phyloP scores from a whole-genome alignment of 1,284 basidiomycete species.

The Boletus semigastroideus region DNA sequence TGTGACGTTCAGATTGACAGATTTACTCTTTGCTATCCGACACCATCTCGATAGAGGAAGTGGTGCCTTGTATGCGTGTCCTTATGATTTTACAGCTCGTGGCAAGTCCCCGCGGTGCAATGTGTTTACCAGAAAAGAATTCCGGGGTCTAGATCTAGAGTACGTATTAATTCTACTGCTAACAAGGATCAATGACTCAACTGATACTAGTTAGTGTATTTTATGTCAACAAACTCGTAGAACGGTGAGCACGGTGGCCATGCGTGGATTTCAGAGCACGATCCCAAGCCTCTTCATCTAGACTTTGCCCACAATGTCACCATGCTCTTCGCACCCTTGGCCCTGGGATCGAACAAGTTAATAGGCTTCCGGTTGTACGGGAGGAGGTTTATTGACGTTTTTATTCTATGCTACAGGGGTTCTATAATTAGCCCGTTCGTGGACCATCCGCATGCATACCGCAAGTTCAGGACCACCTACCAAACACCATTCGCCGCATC shows the following conservation, averaged over 20 bases:
- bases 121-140: slow-evolving; percentile 39
- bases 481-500: slow-evolving; percentile 46
- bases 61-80: slow-evolving; percentile 47
- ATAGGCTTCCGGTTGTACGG: neutral
- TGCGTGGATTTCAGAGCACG: neutral
- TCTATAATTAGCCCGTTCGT: slow-evolving; percentile 25
- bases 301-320: slow-evolving; percentile 51
- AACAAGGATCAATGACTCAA: neutral
- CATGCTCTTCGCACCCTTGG: slow-evolving; percentile 44
- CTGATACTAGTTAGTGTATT: slow-evolving; percentile 35
- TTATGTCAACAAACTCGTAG: slow-evolving; percentile 43
- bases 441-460: slow-evolving; percentile 26
- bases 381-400: neutral
- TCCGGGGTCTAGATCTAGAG: slow-evolving; percentile 44
- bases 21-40: slow-evolving; percentile 19
- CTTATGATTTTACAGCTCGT: slow-evolving; percentile 43
- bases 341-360: slow-evolving; percentile 45
- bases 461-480: slow-evolving; percentile 41
- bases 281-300: slow-evolving; percentile 38
- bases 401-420: slow-evolving; percentile 29
- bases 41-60: slow-evolving; percentile 28
- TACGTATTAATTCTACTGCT: slow-evolving; percentile 17
- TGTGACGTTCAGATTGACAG: slow-evolving; percentile 12
- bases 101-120: slow-evolving; percentile 42
- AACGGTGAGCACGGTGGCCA: slow-evolving; percentile 29